A percentile compares a stretch with the other conserved stretches of the same genome.
Conservation (phyloP, 1,284 basidiomycete species). For the Ganoderma lingzhi region DNA sequence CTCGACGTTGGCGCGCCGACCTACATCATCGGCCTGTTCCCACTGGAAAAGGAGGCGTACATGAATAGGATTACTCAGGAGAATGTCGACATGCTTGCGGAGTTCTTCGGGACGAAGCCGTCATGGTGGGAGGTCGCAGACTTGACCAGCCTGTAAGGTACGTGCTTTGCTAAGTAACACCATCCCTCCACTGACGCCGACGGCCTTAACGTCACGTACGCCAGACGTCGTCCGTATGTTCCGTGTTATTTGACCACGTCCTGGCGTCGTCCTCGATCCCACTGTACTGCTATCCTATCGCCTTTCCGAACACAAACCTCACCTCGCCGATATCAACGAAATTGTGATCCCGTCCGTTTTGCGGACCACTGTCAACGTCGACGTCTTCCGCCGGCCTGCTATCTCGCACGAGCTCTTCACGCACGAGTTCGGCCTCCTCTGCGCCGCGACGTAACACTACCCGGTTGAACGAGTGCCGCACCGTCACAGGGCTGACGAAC, state of each 20-base stretch:
- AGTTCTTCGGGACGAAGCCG: slow-evolving; percentile 1
- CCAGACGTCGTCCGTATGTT: neutral
- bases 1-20: neutral
- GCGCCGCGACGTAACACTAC: slow-evolving; percentile 50
- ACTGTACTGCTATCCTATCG: neutral
- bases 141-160: neutral
- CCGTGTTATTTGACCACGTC: neutral
- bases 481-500: slow-evolving; percentile 50
- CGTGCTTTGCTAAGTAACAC: neutral
- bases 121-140: neutral
- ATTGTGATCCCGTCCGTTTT: slow-evolving; percentile 13
- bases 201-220: neutral
- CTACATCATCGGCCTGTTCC: neutral
- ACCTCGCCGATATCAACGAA: slow-evolving; percentile 39
- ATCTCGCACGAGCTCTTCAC: slow-evolving; percentile 49
- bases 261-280: neutral
- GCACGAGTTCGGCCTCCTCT: slow-evolving; percentile 58
- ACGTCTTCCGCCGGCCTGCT: slow-evolving; percentile 48
- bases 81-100: neutral
- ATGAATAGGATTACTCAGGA: neutral
- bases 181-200: neutral
- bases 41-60: neutral
- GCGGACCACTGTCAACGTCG: slow-evolving; percentile 10
- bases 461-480: slow-evolving; percentile 48
- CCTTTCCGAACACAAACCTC: slow-evolving; percentile 42